Evolutionary conservation across 2,329 filamentous ascomycete species (phyloP).

Genomic region (Immersiporthe knoxdaviesiana): DNA sequence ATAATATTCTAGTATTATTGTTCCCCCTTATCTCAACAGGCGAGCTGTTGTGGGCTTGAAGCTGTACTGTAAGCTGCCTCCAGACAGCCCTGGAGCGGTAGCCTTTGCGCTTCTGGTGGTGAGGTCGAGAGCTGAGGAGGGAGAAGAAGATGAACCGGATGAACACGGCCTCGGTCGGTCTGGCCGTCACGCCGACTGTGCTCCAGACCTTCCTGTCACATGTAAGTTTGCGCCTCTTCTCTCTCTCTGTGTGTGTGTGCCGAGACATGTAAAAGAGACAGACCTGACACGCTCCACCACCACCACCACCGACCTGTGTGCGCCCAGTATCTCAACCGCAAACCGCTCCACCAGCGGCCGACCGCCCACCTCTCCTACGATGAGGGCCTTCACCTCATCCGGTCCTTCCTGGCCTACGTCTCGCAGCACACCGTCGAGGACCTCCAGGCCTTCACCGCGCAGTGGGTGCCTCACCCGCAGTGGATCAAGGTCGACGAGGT

Average conservation of each 20-base stretch:
- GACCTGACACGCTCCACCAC: conserved; percentile 8
- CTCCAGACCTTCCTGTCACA: conserved; percentile 86
- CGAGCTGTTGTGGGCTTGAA: neutral
- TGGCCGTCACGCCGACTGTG: conserved; percentile 85
- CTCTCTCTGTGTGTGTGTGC: too few species aligned
- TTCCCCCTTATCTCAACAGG: neutral
- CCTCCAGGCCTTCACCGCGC: conserved; percentile 84
- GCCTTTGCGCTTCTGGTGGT: too few species aligned
- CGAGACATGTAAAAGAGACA: neutral
- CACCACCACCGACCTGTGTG: neutral
- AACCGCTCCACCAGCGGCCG: conserved; percentile 74
- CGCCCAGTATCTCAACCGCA: conserved; percentile 83
- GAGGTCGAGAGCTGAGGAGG: neutral
- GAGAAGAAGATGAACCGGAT: conserved; percentile 53
- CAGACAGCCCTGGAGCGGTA: too few species aligned
- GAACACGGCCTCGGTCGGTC: conserved; percentile 79
- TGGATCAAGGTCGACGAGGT: conserved; percentile 83
- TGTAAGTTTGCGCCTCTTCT: conserved; percentile 54
- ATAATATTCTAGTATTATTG: neutral
- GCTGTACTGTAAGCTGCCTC: neutral
- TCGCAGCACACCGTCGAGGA: conserved; percentile 93
- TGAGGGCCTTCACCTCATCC: conserved; percentile 85
- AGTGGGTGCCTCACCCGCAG: conserved; percentile 86
- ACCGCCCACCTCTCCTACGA: conserved; percentile 93
- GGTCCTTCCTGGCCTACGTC: conserved; percentile 81